Conservation (phyloP, 1,284 basidiomycete species). For the Abortiporus biennis region DNA sequence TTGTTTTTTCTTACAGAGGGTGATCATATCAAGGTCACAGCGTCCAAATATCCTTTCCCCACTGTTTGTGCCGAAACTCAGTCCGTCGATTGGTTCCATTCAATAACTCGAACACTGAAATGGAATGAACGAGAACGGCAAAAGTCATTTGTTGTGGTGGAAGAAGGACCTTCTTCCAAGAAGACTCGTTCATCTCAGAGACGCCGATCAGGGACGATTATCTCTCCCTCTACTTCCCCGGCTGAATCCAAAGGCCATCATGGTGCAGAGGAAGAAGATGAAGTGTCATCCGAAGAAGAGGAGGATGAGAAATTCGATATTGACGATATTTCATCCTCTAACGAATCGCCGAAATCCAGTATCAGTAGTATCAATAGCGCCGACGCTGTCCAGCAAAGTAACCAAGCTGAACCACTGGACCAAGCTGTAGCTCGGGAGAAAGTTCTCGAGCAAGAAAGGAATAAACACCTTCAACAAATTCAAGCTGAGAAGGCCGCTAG, state of each 20-base stretch:
- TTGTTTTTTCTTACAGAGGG: slow-evolving; percentile 60
- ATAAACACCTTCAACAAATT: slow-evolving; percentile 12
- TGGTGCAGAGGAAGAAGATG: slow-evolving; percentile 33
- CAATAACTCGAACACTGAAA: slow-evolving; percentile 92
- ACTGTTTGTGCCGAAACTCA: slow-evolving; percentile 98
- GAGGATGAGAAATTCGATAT: slow-evolving; percentile 86
- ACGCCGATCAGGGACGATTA: slow-evolving; percentile 7
- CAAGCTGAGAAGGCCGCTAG: slow-evolving; percentile 25
- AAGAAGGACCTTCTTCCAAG: slow-evolving; percentile 62
- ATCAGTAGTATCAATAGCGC: slow-evolving; percentile 10
- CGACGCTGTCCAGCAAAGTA: background rate
- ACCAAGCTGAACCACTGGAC: slow-evolving; percentile 22
- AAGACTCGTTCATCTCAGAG: slow-evolving; percentile 23
- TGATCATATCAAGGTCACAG: slow-evolving; percentile 98
- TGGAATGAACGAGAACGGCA: slow-evolving; percentile 98
- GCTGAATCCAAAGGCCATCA: slow-evolving; percentile 8
- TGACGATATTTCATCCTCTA: slow-evolving; percentile 68
- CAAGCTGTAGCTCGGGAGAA: slow-evolving; percentile 32
- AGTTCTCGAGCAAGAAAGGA: slow-evolving; percentile 14
- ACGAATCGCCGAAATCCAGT: slow-evolving; percentile 12
- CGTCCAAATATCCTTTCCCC: slow-evolving; percentile 97
- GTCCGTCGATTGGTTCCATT: slow-evolving; percentile 97
- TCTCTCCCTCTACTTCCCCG: too few relatives aligned
- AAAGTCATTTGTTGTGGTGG: slow-evolving; percentile 97
- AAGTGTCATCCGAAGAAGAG: slow-evolving; percentile 40